These are phyloP conservation scores for Trichoderma pleuroti DNA, from an alignment of 2,329 filamentous ascomycete genomes.

Conservation along the genomic window DNA sequence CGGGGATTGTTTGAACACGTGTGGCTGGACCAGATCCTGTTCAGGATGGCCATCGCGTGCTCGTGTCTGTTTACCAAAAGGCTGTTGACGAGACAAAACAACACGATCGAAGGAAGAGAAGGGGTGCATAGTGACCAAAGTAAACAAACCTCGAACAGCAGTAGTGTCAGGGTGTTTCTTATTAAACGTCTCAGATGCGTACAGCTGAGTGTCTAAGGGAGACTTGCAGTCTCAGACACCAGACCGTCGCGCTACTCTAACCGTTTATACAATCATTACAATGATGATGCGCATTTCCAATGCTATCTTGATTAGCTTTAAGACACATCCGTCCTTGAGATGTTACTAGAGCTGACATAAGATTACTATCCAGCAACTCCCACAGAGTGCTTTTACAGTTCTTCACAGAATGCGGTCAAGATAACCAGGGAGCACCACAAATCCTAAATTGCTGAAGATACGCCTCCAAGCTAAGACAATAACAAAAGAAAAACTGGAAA, in stretches of 20 bases:
- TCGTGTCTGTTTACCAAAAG: background rate
- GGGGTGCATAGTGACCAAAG: background rate
- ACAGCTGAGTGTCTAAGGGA: conserved; percentile 7
- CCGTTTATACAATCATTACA: background rate
- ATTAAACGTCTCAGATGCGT: background rate
- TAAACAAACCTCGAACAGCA: background rate
- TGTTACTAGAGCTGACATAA: background rate
- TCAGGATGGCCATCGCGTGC: background rate
- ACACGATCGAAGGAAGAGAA: background rate
- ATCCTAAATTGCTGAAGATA: background rate
- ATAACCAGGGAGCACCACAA: background rate
- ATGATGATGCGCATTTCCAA: background rate
- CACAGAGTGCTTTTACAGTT: background rate
- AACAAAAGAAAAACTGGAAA: background rate
- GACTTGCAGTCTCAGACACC: background rate
- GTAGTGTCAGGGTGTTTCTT: background rate
- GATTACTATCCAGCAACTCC: background rate
- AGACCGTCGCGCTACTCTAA: background rate
- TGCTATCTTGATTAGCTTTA: background rate
- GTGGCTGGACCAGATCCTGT: background rate
- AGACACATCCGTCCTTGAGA: background rate
- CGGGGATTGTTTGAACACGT: background rate
- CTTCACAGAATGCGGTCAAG: background rate
- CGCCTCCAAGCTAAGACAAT: background rate
- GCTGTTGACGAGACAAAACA: background rate